Conservation (phyloP, 139 green algal genomes). For the Tetraselmis chui region DNA sequence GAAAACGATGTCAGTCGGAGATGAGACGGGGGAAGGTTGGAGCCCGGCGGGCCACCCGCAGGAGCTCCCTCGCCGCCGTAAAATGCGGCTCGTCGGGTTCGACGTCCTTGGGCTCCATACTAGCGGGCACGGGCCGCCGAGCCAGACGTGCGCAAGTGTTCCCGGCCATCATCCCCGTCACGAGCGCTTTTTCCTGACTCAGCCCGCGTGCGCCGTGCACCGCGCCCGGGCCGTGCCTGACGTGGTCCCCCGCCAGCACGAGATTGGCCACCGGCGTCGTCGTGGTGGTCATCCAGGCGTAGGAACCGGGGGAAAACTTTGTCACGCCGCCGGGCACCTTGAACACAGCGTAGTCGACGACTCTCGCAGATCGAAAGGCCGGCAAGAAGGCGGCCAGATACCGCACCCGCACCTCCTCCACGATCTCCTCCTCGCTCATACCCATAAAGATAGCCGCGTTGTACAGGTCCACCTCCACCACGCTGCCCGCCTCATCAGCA, state of each 20-base stretch:
- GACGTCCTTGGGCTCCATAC: neutral
- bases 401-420: constrained; percentile 1
- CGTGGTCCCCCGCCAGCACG: constrained; percentile 28
- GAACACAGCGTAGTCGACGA: constrained; percentile 20
- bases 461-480: constrained; percentile 31
- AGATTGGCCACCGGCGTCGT: constrained; percentile 16
- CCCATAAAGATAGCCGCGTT: constrained; percentile 16
- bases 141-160: neutral
- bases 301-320: constrained; percentile 16
- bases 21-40: too few species aligned
- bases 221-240: constrained; percentile 21
- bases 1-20: too few species aligned
- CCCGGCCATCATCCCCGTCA: constrained; percentile 21
- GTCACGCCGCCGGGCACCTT: constrained; percentile 14
- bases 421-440: constrained; percentile 16
- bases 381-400: constrained; percentile 1
- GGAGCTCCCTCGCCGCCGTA: neutral
- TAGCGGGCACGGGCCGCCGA: neutral
- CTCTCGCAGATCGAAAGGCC: neutral
- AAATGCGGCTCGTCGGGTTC: neutral
- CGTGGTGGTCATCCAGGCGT: constrained; percentile 12
- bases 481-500: constrained; percentile 10
- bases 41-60: neutral
- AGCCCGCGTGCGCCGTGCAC: constrained; percentile 22
- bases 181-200: constrained; percentile 25